phyloP scores from a whole-genome alignment of 208 protist species.

The Wallacemonas sp. region DNA sequence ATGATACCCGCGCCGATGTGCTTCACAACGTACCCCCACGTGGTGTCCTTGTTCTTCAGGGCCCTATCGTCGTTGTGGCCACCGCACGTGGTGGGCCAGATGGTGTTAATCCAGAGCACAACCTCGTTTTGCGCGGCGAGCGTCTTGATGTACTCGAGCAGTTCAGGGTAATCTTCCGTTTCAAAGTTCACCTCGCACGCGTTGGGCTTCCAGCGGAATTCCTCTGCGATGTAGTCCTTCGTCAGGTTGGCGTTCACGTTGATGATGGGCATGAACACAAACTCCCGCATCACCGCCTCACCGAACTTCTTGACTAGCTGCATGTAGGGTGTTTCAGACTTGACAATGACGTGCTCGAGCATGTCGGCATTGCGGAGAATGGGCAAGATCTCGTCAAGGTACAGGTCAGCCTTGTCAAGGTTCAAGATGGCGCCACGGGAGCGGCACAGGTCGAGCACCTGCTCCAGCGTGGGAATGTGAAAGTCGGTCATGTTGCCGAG shows the following conservation, averaged over 20 bases:
- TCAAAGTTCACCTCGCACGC: constrained; percentile 69
- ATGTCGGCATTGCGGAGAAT: constrained; percentile 45
- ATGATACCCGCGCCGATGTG: constrained; percentile 51
- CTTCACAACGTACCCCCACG: constrained; percentile 58
- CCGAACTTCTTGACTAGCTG: constrained; percentile 42
- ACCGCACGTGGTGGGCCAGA: constrained; percentile 60
- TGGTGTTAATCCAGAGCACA: constrained; percentile 70
- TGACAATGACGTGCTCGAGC: constrained; percentile 56
- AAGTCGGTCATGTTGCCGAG: constrained; percentile 77
- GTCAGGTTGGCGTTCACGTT: constrained; percentile 43
- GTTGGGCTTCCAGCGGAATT: constrained; percentile 37
- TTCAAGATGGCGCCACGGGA: constrained; percentile 39
- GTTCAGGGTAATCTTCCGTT: constrained; percentile 22
- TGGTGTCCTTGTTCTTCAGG: constrained; percentile 43
- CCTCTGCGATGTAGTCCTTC: constrained; percentile 28
- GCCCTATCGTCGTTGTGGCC: constrained; percentile 67
- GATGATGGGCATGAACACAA: constrained; percentile 72
- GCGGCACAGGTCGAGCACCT: constrained; percentile 43
- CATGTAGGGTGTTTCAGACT: constrained; percentile 50
- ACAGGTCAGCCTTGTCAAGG: constrained; percentile 73
- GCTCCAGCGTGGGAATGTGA: constrained; percentile 55
- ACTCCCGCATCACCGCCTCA: constrained; percentile 33
- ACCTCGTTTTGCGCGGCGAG: constrained; percentile 31
- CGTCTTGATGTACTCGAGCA: constrained; percentile 38
- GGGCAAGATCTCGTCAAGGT: constrained; percentile 48